Base-by-base conservation (phyloP, 2,329 filamentous ascomycete genomes). In the Fusarium ramigenum region DNA sequence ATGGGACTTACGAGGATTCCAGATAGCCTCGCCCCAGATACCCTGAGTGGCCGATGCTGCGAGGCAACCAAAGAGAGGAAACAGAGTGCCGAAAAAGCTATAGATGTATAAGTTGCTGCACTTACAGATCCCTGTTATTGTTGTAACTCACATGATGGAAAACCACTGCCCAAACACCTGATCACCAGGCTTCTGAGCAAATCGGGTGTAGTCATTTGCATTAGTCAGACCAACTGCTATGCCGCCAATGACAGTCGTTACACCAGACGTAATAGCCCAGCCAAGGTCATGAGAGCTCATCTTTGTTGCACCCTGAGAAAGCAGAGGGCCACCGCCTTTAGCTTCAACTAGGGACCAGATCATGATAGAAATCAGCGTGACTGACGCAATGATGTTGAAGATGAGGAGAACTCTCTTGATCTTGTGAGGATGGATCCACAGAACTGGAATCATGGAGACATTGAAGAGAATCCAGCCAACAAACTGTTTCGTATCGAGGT, bases 121-220 rank as follows among this genome's bases (percentile, higher is more conserved):
- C 7, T 16, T 37, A 0, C 0, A 21, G 7, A 21, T 9, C 12
- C 4, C 0, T 16, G 12, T 6, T 1, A 2, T 19, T 25, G 3
- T 9, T 9, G 2, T 1, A 1, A 53, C 50, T 39, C 5, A 53
- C 50, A 53, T 53, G 7, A 53, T 53, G 14, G 50, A 53, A 9
- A 53, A 53, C 50, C 50, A 53, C 23, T 53, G 50, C 7, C 50
- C 50, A 39, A 53, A 53, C 7, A 53, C 50, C 5, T 53, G 50
- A 9, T 53, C 50, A 7, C 50, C 50, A n/a, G 50, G 34, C 9
- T 53, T 53, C 9, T 39, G 34, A 12, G 50, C 50, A n/a, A 53
- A 53, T 1, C 50, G 7, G 14, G 50, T 53, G 9, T 53, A 53
- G 2, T 53, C 50, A 18, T 53, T 53, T 4, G 50, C 50, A n/a